These are phyloP conservation scores for Candida sanyaensis DNA, from an alignment of 1,139 yeast species.

Conservation along the genomic window DNA sequence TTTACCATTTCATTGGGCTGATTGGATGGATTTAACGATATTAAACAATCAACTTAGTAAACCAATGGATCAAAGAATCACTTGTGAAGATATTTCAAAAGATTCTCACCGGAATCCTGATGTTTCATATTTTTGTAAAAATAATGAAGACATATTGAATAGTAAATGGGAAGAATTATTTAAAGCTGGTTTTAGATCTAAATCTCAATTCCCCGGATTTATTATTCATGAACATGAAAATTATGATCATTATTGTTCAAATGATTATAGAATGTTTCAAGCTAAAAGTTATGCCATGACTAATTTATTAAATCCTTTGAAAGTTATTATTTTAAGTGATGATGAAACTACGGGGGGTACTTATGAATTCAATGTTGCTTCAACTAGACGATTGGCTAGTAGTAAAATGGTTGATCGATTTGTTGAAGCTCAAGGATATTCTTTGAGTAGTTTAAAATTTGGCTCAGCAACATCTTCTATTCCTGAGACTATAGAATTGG, in stretches of 20 bases:
- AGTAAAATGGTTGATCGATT: constrained; percentile 24
- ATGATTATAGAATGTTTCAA: constrained; percentile 29
- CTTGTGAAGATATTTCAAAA: constrained; percentile 23
- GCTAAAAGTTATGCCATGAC: constrained; percentile 31
- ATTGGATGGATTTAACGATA: constrained; percentile 25
- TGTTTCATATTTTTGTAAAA: constrained; percentile 23
- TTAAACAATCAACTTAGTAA: constrained; percentile 41
- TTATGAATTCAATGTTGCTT: constrained; percentile 32
- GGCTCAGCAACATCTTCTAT: constrained; percentile 6
- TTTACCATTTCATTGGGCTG: constrained; percentile 37
- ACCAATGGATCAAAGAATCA: constrained; percentile 20
- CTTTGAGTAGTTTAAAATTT: constrained; percentile 9
- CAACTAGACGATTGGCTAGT: constrained; percentile 22
- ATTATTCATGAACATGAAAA: constrained; percentile 26
- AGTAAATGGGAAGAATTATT: constrained; percentile 20
- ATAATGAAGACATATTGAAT: constrained; percentile 20
- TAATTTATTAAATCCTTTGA: constrained; percentile 30
- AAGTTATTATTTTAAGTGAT: constrained; percentile 29
- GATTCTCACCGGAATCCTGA: constrained; percentile 23
- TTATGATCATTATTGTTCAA: constrained; percentile 28
- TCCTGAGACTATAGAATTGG: constrained; percentile 16
- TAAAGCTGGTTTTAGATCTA: constrained; percentile 19
- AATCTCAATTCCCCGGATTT: constrained; percentile 30
- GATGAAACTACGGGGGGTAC: constrained; percentile 22
- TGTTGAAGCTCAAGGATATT: constrained; percentile 10